Base-by-base conservation (phyloP, 257 asterid species). In the Leonotis leonurus region DNA sequence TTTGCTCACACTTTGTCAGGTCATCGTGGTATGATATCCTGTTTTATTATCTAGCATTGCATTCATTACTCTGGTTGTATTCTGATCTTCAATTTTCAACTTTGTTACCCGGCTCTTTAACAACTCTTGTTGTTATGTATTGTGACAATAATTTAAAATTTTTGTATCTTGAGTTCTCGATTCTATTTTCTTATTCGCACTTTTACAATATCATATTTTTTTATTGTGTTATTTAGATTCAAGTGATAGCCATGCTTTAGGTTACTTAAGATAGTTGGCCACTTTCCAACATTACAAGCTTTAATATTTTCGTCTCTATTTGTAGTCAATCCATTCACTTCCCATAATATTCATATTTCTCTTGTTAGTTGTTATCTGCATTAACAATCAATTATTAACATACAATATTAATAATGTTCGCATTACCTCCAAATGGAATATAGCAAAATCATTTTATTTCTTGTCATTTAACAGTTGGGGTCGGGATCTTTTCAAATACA, bases 1-100 rank as follows among this genome's bases (percentile, higher is more conserved):
- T 93, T 87, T 78, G 73, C 99, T 44, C 99, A 93, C 78, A 93
- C 99, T 29, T 80, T 93, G 74, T 93, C 99, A 52, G 99, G 99
- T 56, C 99, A 93, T 77, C 99, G 96, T 48, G 99, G 99, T 93
- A 93, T 53, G 95, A 9, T 5, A n/a, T n/a, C n/a, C 26, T 64
- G 67, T 29, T 68, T 13, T 41, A 41, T 56, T 60, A 41, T 64
- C 52, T 50, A 30, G 44, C 64, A 32, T 21, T 18, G n/a, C 63
- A 57, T 21, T 36, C 8, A 36, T 60, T 39, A 13, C 24, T 56
- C 44, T 32, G 10, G 48, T 58, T 60, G 29, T 44, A 27, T 30
- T 25, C 52, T 50, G 18, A 26, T 22, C 26, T 50, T 43, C n/a
- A 25, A 25, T 16, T 46, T 24, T 58, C 43, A 43, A 16, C 33